Evolutionary conservation across 2,329 filamentous ascomycete species (phyloP), one percentile per base, ranked within the genome.

Genomic region (Cadophora gregata): DNA sequence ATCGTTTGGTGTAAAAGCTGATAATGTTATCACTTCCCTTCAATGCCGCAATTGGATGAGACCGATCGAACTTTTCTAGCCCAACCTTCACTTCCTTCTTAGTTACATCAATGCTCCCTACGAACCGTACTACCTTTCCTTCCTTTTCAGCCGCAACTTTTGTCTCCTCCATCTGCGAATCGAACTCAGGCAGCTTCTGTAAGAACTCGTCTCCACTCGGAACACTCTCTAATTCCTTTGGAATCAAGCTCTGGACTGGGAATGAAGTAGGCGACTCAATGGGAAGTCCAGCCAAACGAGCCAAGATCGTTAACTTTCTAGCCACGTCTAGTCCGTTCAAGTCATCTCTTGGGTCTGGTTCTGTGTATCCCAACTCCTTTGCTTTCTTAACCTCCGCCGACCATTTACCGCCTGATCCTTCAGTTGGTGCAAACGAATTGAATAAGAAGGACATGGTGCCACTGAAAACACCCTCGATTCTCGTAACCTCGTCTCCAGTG

Each of bases 11-110:
- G 81, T 97, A 97, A 84, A 99, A 97, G 83, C 90, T 97, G 78
- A 99, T 97, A 78, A 99, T 97, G 83, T 99, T 99, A 79, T 98
- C 96, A 79, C 94, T 98, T 42, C 96, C 96, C 86, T 97, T 97
- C 66, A 99, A 85, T 58, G 92, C 91, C 16, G 96, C 96, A 81
- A 99, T 97, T 14, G 96, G 92, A 77, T 96, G 93, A 68, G 91
- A 92, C 73, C 88, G 88, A 72, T 97, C 93, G 74, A 93, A 94
- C 81, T 91, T 92, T 84, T 97, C 90, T 71, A 99, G 81, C 2
- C 96, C 95, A 66, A 99, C 96, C 83, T 94, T 96, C 78, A 98
- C 91, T 73, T 89, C 83, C 78, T 93, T 90, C 69, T 85, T 86
- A n/a, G 82, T 85, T 51, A 97, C 89, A 77, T 99, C 93, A 69